Evolutionary conservation across 2,329 filamentous ascomycete species (phyloP), one percentile per base, ranked within the genome.

Genomic region (Alternaria sp.): DNA sequence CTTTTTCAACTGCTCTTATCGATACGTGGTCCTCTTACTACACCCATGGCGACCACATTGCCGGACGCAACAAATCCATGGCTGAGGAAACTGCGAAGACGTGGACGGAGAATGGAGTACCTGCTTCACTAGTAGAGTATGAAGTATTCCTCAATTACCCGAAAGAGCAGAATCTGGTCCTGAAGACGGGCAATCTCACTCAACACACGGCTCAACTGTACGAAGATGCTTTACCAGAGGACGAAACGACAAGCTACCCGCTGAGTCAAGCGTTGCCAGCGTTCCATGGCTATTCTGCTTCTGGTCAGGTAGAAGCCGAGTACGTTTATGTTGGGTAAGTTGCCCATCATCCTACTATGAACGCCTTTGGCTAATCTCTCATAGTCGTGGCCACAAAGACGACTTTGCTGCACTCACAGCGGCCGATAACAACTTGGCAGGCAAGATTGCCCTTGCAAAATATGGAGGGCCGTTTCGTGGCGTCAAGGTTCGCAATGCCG

Each of bases 401-500:
- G 83, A 85, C 61, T 84, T 84, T 51, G 75, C 83, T 18, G 76
- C 80, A 14, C 72, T 83, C 3, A 50, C 74, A 18, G 77, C 75
- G 23, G 71, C 82, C 3, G 80, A 81, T 14, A 78, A 84, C 12
- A 65, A 79, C n/a, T 75, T 84, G 2, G 75, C 83, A 63, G 83
- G 83, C 44, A 85, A 84, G 61, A 84, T 84, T 63, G 83, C 82
- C 5, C 67, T 85, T 14, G 78, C 82, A 10, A 80, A 79, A 58
- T 84, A 84, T 57, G 81, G 81, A 4, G 81, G 81, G 1, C 79
- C 81, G 0, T 83, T 83, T 69, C 77, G 83, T 44, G 83, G 82
- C 1, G 70, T 84, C n/a, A 85, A 85, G 60, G 82, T 84, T 21
- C 83, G 83, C 70, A 84, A 83, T 58, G 81, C 83, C 2, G 79